Conservation (phyloP, 768 basidiomycete species). For the Tylopilus rubrobrunneus region DNA sequence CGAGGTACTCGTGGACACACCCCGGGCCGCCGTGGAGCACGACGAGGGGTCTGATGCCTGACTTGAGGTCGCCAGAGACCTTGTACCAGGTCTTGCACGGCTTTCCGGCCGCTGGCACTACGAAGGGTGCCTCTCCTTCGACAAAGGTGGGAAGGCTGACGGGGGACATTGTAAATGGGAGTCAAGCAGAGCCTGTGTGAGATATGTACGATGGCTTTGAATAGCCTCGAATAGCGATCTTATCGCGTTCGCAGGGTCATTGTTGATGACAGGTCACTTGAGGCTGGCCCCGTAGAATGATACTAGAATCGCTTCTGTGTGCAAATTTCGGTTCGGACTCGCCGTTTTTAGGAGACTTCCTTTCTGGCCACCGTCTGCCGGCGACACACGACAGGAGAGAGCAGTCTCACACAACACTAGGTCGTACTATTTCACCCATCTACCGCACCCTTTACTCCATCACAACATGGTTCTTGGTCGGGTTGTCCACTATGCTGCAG, state of each 20-base stretch:
- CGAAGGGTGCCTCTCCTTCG: conserved; percentile 30
- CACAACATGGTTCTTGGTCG: conserved; percentile 58
- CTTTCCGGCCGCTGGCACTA: conserved; percentile 26
- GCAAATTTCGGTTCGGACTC: conserved; percentile 11
- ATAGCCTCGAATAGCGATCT: too few species aligned
- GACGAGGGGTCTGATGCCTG: conserved; percentile 40
- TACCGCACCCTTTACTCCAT: not conserved
- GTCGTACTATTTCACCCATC: too few species aligned
- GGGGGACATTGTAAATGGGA: conserved; percentile 21
- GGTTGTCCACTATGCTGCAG: conserved; percentile 78
- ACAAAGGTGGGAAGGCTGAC: conserved; percentile 26
- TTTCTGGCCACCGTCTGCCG: conserved; percentile 6
- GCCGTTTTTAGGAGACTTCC: conserved; percentile 3
- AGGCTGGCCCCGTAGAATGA: too few species aligned
- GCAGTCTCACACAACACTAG: too few species aligned
- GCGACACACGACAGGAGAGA: not conserved
- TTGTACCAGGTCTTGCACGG: conserved; percentile 50
- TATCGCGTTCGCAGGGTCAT: too few species aligned
- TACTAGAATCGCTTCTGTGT: too few species aligned
- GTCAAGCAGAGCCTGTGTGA: too few species aligned
- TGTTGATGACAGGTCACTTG: too few species aligned
- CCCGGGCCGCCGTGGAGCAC: conserved; percentile 56
- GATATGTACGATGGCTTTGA: too few species aligned
- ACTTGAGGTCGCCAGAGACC: conserved; percentile 41
- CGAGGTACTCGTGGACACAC: conserved; percentile 39